These are phyloP conservation scores for Petrea volubilis DNA, from an alignment of 257 asterid genomes.

Conservation along the genomic window DNA sequence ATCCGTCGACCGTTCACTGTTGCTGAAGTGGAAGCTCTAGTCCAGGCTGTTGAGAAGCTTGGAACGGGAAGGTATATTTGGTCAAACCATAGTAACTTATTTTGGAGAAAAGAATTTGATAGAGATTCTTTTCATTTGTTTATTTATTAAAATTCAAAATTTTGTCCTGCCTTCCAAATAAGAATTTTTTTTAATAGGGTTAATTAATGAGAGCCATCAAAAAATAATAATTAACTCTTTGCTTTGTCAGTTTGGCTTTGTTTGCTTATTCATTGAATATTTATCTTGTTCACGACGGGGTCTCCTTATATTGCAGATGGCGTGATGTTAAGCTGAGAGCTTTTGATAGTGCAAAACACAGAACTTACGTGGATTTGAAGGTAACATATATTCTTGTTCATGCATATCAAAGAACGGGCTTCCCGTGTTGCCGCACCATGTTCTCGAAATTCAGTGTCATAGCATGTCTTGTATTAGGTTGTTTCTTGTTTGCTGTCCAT, in stretches of 20 bases:
- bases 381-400: constrained; percentile 31
- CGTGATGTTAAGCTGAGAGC: constrained; percentile 95
- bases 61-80: constrained; percentile 87
- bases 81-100: background rate
- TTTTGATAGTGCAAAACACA: constrained; percentile 80
- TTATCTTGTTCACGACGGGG: background rate
- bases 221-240: too few species aligned
- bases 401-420: background rate
- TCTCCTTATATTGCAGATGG: constrained; percentile 62
- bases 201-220: too few species aligned
- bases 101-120: background rate
- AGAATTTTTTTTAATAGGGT: too few species aligned
- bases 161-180: too few species aligned
- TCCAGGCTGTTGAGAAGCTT: constrained; percentile 97
- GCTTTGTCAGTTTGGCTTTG: background rate
- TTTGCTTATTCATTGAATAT: background rate
- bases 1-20: constrained; percentile 96
- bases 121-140: too few species aligned
- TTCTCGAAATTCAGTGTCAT: background rate
- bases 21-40: constrained; percentile 92
- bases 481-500: background rate
- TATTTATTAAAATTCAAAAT: too few species aligned
- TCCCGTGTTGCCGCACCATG: background rate
- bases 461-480: background rate
- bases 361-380: constrained; percentile 96